Percentiles rank a stretch among this genome's conserved stretches.
Conservation (phyloP, 306 rosid genomes). For the Glycine tomentella region DNA sequence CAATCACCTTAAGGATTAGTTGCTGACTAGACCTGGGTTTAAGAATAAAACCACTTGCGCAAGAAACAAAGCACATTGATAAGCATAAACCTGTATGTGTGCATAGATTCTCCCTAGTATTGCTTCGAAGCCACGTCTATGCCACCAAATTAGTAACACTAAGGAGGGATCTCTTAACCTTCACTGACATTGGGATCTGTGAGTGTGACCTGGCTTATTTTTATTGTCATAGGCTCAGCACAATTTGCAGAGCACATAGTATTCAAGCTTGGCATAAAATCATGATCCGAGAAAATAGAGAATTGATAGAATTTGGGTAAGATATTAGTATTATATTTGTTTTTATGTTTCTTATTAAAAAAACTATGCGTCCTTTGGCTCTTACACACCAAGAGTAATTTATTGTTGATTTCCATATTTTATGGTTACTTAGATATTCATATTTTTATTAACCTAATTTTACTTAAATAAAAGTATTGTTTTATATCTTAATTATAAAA, state of each 20-base stretch:
- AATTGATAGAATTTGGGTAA: neutral
- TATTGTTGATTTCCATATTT: neutral
- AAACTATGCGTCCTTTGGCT: neutral
- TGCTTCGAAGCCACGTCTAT: conserved; percentile 43
- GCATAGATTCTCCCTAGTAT: conserved; percentile 31
- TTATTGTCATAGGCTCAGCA: neutral
- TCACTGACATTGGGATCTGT: neutral
- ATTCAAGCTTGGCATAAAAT: conserved; percentile 19
- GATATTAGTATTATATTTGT: neutral
- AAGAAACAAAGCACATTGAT: conserved; percentile 15
- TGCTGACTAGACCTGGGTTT: conserved; percentile 32
- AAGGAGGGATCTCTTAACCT: neutral
- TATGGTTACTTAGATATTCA: neutral
- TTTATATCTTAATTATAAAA: neutral
- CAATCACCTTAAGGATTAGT: conserved; percentile 9
- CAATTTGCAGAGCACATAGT: conserved; percentile 38
- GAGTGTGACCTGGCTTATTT: neutral
- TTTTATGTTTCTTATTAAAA: neutral
- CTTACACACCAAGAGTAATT: neutral
- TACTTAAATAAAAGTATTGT: neutral
- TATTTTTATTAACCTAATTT: too few species aligned
- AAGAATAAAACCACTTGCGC: conserved; percentile 44
- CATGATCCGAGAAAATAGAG: neutral
- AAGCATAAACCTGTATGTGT: neutral
- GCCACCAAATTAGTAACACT: conserved; percentile 37